Evolutionary conservation across 2,329 filamentous ascomycete species (phyloP), one percentile per base, ranked within the genome.

Genomic region (Phialocephala subalpina): DNA sequence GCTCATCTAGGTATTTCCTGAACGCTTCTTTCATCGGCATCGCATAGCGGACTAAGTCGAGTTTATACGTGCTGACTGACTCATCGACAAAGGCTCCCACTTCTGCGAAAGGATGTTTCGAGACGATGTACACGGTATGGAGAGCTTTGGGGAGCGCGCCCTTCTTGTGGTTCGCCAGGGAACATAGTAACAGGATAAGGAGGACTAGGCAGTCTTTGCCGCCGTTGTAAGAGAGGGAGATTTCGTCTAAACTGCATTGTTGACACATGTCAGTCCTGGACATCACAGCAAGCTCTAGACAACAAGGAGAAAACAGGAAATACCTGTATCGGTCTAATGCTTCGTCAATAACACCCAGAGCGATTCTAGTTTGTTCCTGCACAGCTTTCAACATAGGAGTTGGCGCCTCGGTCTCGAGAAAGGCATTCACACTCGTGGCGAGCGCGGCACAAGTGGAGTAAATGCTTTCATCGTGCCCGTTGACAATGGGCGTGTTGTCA

Each of bases 161-260:
- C n/a, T 65, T 66, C 27, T 61, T 61, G 60, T 67, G 59, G 7
- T 55, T 61, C 18, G 72, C 68, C 7, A 86, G 81, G 71, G 82
- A 84, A 68, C 91, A 90, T 71, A 98, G 89, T 76, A 97, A 93
- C 70, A 98, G 84, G 74, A 97, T 86, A 7, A 98, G 85, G 20
- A 98, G 88, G 61, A 98, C 94, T 20, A 98, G 90, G 75, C 95
- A 98, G 84, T 98, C 96, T 79, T 99, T 99, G 67, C 96, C 96
- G 76, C 96, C 96, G 74, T 99, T 99, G 81, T 97, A 99, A 64
- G 95, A 97, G 70, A 98, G 84, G 5, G 94, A 93, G 67, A 98
- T 85, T 76, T 97, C 86, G 65, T 90, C 85, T 68, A 91, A 86
- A 65, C 92, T 96, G 73, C 67, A 53, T 53, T 25, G 22, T 47